phyloP scores from a whole-genome alignment of 1,284 basidiomycete species.

The Mrakiaceae sp. region DNA sequence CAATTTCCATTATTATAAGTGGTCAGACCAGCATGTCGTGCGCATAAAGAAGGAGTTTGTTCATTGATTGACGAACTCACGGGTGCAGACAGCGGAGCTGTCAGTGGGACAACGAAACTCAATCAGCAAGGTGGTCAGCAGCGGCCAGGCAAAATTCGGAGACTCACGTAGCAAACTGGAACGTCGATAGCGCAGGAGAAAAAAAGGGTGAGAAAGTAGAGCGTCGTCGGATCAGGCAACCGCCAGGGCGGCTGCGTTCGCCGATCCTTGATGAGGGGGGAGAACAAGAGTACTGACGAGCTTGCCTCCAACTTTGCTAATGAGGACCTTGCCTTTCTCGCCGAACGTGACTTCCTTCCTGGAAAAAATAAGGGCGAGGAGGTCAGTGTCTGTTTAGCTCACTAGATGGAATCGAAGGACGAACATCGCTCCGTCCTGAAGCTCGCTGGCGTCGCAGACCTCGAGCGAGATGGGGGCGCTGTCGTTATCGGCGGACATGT shows the following conservation, averaged over 20 bases:
- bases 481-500: too few species aligned
- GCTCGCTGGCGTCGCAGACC: too few species aligned
- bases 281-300: constrained; percentile 16
- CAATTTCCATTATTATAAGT: too few species aligned
- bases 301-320: constrained; percentile 64
- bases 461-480: too few species aligned
- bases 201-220: not conserved
- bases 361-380: too few species aligned
- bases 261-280: not conserved
- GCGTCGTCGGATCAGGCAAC: constrained; percentile 32
- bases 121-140: not conserved
- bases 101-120: constrained; percentile 21
- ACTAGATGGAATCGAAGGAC: too few species aligned
- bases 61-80: constrained; percentile 20
- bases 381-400: too few species aligned
- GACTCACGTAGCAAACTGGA: too few species aligned
- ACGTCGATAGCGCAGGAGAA: not conserved
- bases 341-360: constrained; percentile 75
- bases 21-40: too few species aligned
- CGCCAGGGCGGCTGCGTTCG: too few species aligned
- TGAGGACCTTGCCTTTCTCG: constrained; percentile 58
- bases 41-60: not conserved
- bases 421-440: too few species aligned
- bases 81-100: not conserved
- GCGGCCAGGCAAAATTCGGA: too few species aligned